Evolutionary conservation across 2,329 filamentous ascomycete genomes (phyloP).

Genomic region (Alternaria atra): DNA sequence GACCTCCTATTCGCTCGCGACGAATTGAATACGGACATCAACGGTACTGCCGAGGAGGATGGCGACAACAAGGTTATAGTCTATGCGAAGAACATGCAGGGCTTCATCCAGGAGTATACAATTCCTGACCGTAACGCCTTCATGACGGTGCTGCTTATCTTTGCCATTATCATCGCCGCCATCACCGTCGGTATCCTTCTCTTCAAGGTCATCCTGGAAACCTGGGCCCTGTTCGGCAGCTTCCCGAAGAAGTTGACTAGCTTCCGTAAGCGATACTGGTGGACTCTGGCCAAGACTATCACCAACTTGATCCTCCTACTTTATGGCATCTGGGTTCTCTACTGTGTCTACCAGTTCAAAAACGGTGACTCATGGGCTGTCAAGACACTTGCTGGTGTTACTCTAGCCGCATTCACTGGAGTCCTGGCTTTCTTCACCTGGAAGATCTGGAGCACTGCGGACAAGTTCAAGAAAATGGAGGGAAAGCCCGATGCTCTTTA

Average conservation of each 20-base stretch:
- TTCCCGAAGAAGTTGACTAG: conserved; percentile 81
- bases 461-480: conserved; percentile 75
- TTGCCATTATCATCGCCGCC: conserved; percentile 83
- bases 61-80: conserved; percentile 59
- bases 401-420: conserved; percentile 80
- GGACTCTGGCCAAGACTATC: conserved; percentile 85
- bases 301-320: conserved; percentile 89
- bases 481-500: conserved; percentile 79
- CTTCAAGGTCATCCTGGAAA: conserved; percentile 89
- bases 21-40: conserved; percentile 44
- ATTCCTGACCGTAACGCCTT: conserved; percentile 93
- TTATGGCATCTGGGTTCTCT: conserved; percentile 94
- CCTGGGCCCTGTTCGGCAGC: conserved; percentile 87
- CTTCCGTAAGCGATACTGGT: conserved; percentile 98
- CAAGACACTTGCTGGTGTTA: conserved; percentile 82
- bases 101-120: conserved; percentile 81
- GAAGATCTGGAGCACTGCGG: conserved; percentile 81
- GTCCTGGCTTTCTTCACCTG: conserved; percentile 84
- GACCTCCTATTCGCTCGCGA: conserved; percentile 64
- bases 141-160: conserved; percentile 91
- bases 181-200: conserved; percentile 88
- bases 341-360: conserved; percentile 95
- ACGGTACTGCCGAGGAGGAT: conserved; percentile 51
- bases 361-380: conserved; percentile 94
- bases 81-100: conserved; percentile 78